These are phyloP conservation scores for Coccinonectria pachysandricola DNA, from an alignment of 2,329 filamentous ascomycete species.

Conservation along the genomic window DNA sequence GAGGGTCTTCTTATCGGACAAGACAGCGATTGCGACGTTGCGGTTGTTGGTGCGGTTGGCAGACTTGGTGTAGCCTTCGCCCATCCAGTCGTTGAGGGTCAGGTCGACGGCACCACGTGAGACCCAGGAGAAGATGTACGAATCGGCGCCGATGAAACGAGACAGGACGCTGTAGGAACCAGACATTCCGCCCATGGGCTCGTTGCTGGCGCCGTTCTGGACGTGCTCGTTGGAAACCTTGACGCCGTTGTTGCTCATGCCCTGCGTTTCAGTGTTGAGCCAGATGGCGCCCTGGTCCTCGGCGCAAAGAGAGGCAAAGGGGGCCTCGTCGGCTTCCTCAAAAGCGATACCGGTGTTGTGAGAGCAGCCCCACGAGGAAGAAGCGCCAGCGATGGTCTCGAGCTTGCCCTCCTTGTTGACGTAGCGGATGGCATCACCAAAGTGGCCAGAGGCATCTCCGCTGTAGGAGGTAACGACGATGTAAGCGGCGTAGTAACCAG, in stretches of 20 bases:
- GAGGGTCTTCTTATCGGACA: conserved; percentile 48
- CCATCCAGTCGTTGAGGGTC: conserved; percentile 47
- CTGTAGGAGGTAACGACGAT: conserved; percentile 50
- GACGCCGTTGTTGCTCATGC: conserved; percentile 41
- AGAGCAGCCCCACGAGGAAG: conserved; percentile 49
- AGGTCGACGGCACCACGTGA: conserved; percentile 48
- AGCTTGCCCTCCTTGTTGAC: conserved; percentile 40
- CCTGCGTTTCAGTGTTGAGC: conserved; percentile 50
- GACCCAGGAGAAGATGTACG: conserved; percentile 54
- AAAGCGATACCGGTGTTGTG: conserved; percentile 57
- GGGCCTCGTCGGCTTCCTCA: conserved; percentile 46
- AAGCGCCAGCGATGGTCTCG: conserved; percentile 39
- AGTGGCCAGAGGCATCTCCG: conserved; percentile 44
- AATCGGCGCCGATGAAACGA: conserved; percentile 39
- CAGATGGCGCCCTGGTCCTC: conserved; percentile 55
- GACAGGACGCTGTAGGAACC: conserved; percentile 49
- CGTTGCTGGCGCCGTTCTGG: conserved; percentile 47
- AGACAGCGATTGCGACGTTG: conserved; percentile 47
- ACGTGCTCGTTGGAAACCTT: conserved; percentile 54
- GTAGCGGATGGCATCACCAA: conserved; percentile 40
- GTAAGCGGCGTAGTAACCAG: conserved; percentile 50
- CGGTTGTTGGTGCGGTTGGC: conserved; percentile 45
- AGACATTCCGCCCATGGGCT: conserved; percentile 53
- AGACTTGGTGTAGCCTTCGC: conserved; percentile 40
- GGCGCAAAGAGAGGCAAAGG: conserved; percentile 48